Base-by-base conservation (phyloP, 78 protist genomes). In the Dictyostelium firmibasis region DNA sequence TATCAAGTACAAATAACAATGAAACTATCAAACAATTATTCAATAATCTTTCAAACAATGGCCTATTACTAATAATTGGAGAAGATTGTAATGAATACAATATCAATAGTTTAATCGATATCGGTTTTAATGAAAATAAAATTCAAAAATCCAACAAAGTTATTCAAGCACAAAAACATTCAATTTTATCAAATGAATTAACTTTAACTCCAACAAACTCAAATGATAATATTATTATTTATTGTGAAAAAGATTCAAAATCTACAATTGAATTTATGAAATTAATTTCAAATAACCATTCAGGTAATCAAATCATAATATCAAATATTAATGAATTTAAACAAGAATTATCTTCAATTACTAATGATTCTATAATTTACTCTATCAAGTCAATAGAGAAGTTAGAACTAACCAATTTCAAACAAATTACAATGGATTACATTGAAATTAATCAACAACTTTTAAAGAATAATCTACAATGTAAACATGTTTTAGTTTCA, bases 371-470 rank as follows among this genome's bases (percentile, higher is more conserved):
- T 4, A 64, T 79, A 47, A 79, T 79, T 79, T 79, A 38, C 69
- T 29, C 16, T 50, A 38, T 47, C 3, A 18, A 31, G 29, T 11
- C 70, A 2, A 47, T 47, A 4, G 25, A 23, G 11, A 2, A 4
- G 6, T 29, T 79, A 47, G 27, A 18, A 47, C 25, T 38, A 3
- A 16, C 27, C 13, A 87, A 76, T 78, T 87, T 53, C 53, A 35
- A 64, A 36, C 23, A 53, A 10, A 6, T 27, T 20, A 78, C 85
- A 13, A 41, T 62, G 76, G 85, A 78, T 0, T 78, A 53, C 29
- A 60, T 87, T n/a, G 81, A 87, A n/a, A 23, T 87, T 35, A 62
- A 87, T 29, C 93, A 87, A 79, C 10, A 77, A 11, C 50, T 87
- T n/a, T 67, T 62, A 43, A 87, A 87, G 29, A 0, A 64, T 6